A percentile compares a stretch with the other conserved stretches of the same genome.
Evolutionary conservation across 805 yeast species (phyloP).

Genomic region (Candida montana): DNA sequence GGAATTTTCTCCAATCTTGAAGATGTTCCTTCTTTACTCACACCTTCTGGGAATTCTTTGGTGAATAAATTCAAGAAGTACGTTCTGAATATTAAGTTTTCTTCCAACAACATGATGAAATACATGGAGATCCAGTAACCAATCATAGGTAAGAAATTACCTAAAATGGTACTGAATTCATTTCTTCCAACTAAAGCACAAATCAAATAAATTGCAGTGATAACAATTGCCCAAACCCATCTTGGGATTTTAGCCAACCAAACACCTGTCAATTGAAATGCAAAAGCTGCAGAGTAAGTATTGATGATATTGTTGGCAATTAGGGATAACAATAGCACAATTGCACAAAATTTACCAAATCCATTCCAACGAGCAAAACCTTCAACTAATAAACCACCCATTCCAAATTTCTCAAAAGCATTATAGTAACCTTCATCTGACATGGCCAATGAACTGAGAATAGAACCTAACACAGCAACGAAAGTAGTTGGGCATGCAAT

Average conservation of each 20-base stretch:
- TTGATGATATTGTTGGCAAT: conserved; percentile 79
- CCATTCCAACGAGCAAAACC: conserved; percentile 70
- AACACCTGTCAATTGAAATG: conserved; percentile 60
- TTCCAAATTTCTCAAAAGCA: conserved; percentile 53
- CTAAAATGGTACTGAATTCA: conserved; percentile 64
- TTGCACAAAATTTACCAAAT: conserved; percentile 69
- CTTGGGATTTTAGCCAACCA: conserved; percentile 62
- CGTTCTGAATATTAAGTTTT: conserved; percentile 63
- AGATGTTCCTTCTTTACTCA: neutral
- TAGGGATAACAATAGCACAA: conserved; percentile 65
- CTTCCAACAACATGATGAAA: conserved; percentile 63
- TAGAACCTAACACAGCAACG: conserved; percentile 68
- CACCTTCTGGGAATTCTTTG: conserved; percentile 34
- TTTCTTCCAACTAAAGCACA: conserved; percentile 73
- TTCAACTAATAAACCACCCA: conserved; percentile 68
- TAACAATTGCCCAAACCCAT: conserved; percentile 65
- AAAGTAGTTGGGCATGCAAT: conserved; percentile 67
- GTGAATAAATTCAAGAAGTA: conserved; percentile 37
- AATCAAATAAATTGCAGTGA: conserved; percentile 59
- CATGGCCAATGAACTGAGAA: conserved; percentile 64
- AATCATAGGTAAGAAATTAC: conserved; percentile 84
- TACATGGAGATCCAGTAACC: conserved; percentile 90
- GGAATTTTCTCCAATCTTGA: conserved; percentile 5
- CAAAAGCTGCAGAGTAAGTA: conserved; percentile 75
- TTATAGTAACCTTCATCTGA: conserved; percentile 50